Percentiles rank a stretch among this genome's conserved stretches.
phyloP scores from a whole-genome alignment of 768 basidiomycete genomes.

The Boletus reticuloceps region DNA sequence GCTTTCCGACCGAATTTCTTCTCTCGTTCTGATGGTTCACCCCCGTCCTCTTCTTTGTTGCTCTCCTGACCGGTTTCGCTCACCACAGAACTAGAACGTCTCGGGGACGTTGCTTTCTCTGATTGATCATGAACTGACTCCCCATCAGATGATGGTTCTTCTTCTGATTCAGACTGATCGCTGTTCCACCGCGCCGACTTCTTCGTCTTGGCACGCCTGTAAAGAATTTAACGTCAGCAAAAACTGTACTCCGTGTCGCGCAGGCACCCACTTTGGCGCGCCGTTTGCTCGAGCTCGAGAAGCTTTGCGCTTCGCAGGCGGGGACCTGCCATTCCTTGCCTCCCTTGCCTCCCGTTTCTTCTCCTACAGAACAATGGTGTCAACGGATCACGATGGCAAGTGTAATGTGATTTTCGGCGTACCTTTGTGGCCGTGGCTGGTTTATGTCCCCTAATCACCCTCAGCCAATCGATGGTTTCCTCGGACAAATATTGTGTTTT shows the following conservation, averaged over 20 bases:
- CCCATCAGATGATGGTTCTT: constrained; percentile 21
- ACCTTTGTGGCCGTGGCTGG: constrained; percentile 30
- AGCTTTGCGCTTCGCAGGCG: constrained; percentile 54
- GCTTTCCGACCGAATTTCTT: constrained; percentile 40
- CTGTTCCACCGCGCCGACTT: constrained; percentile 31
- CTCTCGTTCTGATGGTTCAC: constrained; percentile 27
- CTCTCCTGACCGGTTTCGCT: constrained; percentile 34
- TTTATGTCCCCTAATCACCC: constrained; percentile 42
- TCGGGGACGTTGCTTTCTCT: constrained; percentile 18
- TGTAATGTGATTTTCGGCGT: constrained; percentile 5
- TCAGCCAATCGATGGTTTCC: constrained; percentile 56
- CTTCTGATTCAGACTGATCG: constrained; percentile 33
- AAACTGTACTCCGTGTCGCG: neutral
- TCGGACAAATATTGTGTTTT: constrained; percentile 69
- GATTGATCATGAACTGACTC: constrained; percentile 43
- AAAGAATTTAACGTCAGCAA: constrained; percentile 5
- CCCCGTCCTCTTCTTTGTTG: constrained; percentile 30
- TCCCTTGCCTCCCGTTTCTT: constrained; percentile 37
- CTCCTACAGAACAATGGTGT: constrained; percentile 28
- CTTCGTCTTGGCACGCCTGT: constrained; percentile 29
- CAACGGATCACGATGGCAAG: constrained; percentile 3
- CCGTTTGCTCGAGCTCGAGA: constrained; percentile 31
- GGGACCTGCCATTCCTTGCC: constrained; percentile 44
- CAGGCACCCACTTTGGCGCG: constrained; percentile 22
- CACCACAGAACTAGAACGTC: constrained; percentile 35